Base-by-base conservation (phyloP, 805 yeast genomes). In the Monosporozyma aerobia region DNA sequence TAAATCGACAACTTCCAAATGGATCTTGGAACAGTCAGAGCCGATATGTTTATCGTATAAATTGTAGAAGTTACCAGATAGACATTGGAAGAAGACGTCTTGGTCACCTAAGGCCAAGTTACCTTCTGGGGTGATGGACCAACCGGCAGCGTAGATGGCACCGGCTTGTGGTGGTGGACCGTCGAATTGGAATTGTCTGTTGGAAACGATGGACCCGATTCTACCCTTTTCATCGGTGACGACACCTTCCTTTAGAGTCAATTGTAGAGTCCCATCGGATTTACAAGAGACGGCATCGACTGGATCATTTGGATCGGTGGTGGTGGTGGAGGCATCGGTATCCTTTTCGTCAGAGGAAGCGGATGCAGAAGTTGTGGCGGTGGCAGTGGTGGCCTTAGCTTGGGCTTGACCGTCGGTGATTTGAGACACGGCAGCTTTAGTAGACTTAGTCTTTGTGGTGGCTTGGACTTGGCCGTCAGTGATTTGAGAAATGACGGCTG, bases 161-260 rank as follows among this genome's bases (percentile, higher is more conserved):
- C 82, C 83, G 30, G 81, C 83, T 73, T 82, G 86, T 56, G 86
- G 85, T 68, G 85, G 83, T 51, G 85, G 85, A 59, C 85, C 85
- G 64, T 82, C 85, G 62, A 81, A 81, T 71, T 81, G 86, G 76
- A 81, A 80, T 73, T 82, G 87, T 71, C 82, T 75, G 79, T 81
- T 81, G 48, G 85, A 79, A 58, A 81, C 86, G 69, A 81, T 80
- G 46, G 85, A 77, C 56, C 86, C 86, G 58, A 81, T 69, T 75
- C 87, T 78, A 45, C 82, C 82, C 54, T 70, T 57, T 22, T 75
- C 60, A 61, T 82, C 87, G 13, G 67, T 73, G 59, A 82, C 72
- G 44, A 77, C 60, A 53, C 79, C 68, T 25, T 60, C 68, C 43
- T 72, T 67, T 60, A 82, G 74, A 23, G 71, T 69, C 73, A 82